Evolutionary conservation across 305 asterid species (phyloP).

Genomic region (Fraxinus xanthoxyloides): DNA sequence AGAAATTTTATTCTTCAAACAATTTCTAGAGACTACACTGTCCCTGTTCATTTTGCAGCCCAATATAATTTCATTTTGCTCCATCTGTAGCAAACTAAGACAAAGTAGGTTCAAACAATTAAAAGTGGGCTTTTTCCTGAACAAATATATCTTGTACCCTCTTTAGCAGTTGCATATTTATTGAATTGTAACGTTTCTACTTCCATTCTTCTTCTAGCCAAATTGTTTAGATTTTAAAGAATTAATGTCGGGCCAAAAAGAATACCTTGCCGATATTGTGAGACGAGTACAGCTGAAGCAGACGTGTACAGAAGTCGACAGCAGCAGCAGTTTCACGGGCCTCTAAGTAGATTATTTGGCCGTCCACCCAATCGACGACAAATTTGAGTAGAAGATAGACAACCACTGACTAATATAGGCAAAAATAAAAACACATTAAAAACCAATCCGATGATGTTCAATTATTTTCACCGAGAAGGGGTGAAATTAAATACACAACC

Average conservation of each 20-base stretch:
- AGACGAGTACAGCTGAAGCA: slow-evolving; percentile 89
- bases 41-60: background rate
- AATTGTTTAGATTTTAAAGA: background rate
- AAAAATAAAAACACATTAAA: slow-evolving; percentile 15
- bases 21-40: background rate
- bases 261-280: slow-evolving; percentile 94
- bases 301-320: slow-evolving; percentile 77
- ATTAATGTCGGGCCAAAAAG: background rate
- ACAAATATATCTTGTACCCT: background rate
- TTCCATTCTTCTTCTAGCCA: slow-evolving; percentile 15
- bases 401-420: slow-evolving; percentile 56
- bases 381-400: slow-evolving; percentile 90
- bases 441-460: background rate
- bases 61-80: background rate
- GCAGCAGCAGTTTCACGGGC: slow-evolving; percentile 88
- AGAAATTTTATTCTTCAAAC: background rate
- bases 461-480: background rate
- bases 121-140: background rate
- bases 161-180: background rate
- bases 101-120: background rate
- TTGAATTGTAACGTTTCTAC: background rate
- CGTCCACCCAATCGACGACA: slow-evolving; percentile 92
- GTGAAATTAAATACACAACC: background rate
- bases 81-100: background rate
- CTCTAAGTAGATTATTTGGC: slow-evolving; percentile 87